Conservation (phyloP, 1,139 yeast species). For the Geotrichum aggregatum region DNA sequence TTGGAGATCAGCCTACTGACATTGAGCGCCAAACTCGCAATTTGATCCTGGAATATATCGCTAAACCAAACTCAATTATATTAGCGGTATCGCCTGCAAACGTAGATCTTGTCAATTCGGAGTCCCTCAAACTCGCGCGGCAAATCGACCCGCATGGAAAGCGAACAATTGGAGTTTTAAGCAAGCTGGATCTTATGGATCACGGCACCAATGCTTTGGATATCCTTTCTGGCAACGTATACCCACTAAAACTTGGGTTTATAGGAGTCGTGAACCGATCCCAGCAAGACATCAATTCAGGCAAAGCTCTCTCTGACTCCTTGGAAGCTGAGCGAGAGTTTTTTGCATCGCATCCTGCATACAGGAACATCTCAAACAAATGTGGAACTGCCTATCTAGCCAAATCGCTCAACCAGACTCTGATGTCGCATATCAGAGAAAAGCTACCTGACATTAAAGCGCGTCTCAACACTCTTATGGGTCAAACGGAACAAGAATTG, state of each 20-base stretch:
- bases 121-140: slow-evolving; percentile 88
- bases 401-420: slow-evolving; percentile 75
- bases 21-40: slow-evolving; percentile 91
- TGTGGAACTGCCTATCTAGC: slow-evolving; percentile 92
- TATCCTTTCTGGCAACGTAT: slow-evolving; percentile 87
- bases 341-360: slow-evolving; percentile 81
- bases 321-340: slow-evolving; percentile 76
- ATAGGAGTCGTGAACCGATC: slow-evolving; percentile 95
- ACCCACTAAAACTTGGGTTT: slow-evolving; percentile 93
- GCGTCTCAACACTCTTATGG: slow-evolving; percentile 84
- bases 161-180: slow-evolving; percentile 88
- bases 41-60: slow-evolving; percentile 82
- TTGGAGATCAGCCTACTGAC: slow-evolving; percentile 96
- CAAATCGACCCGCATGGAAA: slow-evolving; percentile 97
- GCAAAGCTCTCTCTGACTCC: slow-evolving; percentile 77
- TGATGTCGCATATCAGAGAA: slow-evolving; percentile 91
- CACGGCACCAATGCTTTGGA: slow-evolving; percentile 97
- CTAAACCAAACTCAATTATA: slow-evolving; percentile 91
- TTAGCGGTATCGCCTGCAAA: slow-evolving; percentile 97
- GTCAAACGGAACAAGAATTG: slow-evolving; percentile 94
- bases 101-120: slow-evolving; percentile 93
- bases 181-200: slow-evolving; percentile 94
- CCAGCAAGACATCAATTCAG: slow-evolving; percentile 86
- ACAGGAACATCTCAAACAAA: slow-evolving; percentile 73
- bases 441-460: slow-evolving; percentile 96